Evolutionary conservation across 1,284 basidiomycete species (phyloP).

Genomic region (Exobasidium cylindrosporum): DNA sequence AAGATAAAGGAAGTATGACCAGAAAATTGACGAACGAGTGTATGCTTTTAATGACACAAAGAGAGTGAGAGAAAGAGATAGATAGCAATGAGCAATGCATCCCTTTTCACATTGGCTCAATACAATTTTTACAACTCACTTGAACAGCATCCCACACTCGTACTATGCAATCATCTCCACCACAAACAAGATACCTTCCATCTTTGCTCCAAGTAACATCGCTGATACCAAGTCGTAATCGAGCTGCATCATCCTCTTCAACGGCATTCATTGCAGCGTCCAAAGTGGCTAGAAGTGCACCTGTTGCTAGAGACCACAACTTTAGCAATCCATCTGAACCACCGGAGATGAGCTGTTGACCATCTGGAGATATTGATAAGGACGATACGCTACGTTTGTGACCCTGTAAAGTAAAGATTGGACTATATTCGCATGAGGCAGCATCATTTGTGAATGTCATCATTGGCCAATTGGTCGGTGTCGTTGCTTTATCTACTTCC

Average conservation of each 20-base stretch:
- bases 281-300: constrained; percentile 1
- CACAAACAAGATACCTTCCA: constrained; percentile 36
- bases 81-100: no score
- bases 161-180: constrained; percentile 43
- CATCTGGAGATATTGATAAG: constrained; percentile 59
- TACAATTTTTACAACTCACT: constrained; percentile 11
- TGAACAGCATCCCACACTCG: constrained; percentile 33
- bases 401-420: constrained; percentile 56
- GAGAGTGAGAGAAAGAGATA: not conserved
- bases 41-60: constrained; percentile 9
- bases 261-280: not conserved
- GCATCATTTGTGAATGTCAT: no score
- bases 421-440: constrained; percentile 20
- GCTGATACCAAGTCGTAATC: constrained; percentile 23
- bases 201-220: constrained; percentile 45
- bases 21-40: constrained; percentile 56
- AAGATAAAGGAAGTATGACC: constrained; percentile 94
- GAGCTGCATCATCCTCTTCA: not conserved
- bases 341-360: constrained; percentile 51
- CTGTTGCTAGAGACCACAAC: constrained; percentile 35
- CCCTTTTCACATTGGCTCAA: constrained; percentile 1
- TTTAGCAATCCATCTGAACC: constrained; percentile 56
- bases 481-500: no score
- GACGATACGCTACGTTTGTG: constrained; percentile 58
- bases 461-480: no score